Evolutionary conservation across 176 grass and related monocot species (phyloP).

Genomic region (Panicum miliaceum): DNA sequence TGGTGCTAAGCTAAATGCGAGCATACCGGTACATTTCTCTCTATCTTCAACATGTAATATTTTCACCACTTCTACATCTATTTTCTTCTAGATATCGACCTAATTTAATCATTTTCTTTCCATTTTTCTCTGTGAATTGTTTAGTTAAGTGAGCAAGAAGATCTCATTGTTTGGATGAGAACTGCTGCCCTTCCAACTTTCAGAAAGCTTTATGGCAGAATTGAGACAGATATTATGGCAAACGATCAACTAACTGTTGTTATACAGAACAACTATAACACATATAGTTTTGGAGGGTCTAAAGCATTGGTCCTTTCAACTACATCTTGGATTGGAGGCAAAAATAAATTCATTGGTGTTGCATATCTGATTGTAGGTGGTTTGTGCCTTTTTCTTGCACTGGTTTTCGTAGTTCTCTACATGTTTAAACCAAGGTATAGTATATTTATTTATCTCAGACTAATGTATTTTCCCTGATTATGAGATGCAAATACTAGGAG

Average conservation of each 20-base stretch:
- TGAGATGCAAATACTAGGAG: not conserved
- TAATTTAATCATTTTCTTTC: not conserved
- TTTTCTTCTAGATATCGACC: slow-evolving; percentile 17
- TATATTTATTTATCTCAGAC: slow-evolving; percentile 11
- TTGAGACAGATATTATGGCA: slow-evolving; percentile 73
- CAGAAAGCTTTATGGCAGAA: slow-evolving; percentile 94
- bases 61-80: not conserved
- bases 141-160: slow-evolving; percentile 94
- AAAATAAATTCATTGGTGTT: slow-evolving; percentile 83
- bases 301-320: slow-evolving; percentile 90
- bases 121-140: slow-evolving; percentile 29
- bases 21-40: slow-evolving; percentile 75
- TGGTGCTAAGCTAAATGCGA: slow-evolving; percentile 79
- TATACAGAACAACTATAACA: slow-evolving; percentile 98
- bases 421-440: slow-evolving; percentile 85
- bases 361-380: slow-evolving; percentile 77
- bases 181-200: slow-evolving; percentile 83
- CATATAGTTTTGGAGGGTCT: slow-evolving; percentile 84
- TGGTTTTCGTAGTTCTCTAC: slow-evolving; percentile 71
- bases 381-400: slow-evolving; percentile 71
- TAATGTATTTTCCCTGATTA: slow-evolving; percentile 2
- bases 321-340: slow-evolving; percentile 90
- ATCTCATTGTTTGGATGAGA: slow-evolving; percentile 99
- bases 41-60: slow-evolving; percentile 15
- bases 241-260: slow-evolving; percentile 72